Conservation (phyloP, 371 early-diverging fungal genomes). For the Mortierella sp. region DNA sequence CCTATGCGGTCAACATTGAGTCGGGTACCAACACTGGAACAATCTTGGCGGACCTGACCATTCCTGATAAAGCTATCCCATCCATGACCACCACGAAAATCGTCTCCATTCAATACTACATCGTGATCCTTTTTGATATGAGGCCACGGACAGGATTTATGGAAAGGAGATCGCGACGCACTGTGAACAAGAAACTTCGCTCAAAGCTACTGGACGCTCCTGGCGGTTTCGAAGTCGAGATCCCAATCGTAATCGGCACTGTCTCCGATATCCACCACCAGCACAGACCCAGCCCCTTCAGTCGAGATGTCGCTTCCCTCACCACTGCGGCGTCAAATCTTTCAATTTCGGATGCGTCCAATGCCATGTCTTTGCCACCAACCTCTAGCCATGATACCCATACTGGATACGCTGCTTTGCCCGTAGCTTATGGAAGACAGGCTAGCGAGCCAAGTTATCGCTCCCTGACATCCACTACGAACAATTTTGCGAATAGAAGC, state of each 20-base stretch:
- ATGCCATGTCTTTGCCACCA: not conserved
- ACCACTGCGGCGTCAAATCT: constrained; percentile 9
- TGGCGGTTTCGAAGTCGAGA: constrained; percentile 33
- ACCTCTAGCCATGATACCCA: not conserved
- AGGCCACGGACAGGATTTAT: constrained; percentile 27
- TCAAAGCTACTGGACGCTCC: constrained; percentile 22
- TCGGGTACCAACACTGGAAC: constrained; percentile 8
- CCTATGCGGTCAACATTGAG: constrained; percentile 15
- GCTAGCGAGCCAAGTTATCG: constrained; percentile 4
- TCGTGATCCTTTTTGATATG: constrained; percentile 42
- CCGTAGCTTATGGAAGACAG: constrained; percentile 1
- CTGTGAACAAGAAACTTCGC: constrained; percentile 24
- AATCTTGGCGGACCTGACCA: constrained; percentile 14
- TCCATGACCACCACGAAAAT: constrained; percentile 39
- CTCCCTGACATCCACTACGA: not conserved
- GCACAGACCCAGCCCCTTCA: constrained; percentile 6
- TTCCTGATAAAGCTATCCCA: constrained; percentile 21
- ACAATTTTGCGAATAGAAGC: not conserved
- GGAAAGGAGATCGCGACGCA: constrained; percentile 15
- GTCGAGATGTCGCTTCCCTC: constrained; percentile 2
- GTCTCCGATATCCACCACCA: constrained; percentile 14
- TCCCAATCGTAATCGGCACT: constrained; percentile 34
- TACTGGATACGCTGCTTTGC: constrained; percentile 8
- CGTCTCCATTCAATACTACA: constrained; percentile 35
- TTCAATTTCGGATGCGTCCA: not conserved